Conservation (phyloP, 345 rosid species). For the Aurinia saxatilis region DNA sequence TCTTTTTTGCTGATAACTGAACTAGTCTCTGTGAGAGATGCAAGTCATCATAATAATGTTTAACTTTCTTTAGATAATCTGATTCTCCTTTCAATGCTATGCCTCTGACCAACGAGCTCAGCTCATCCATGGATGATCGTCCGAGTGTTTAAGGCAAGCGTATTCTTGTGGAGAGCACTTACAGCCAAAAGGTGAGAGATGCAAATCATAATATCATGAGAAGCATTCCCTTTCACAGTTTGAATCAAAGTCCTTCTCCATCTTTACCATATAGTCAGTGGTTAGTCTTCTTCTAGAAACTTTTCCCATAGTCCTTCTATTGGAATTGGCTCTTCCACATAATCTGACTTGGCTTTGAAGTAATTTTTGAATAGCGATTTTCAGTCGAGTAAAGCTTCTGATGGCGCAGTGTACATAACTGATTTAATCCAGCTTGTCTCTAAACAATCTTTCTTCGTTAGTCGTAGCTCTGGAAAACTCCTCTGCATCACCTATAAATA, state of each 20-base stretch:
- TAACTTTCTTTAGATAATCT: constrained; percentile 43
- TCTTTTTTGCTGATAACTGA: no score
- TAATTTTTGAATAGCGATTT: constrained; percentile 40
- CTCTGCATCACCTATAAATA: constrained; percentile 32
- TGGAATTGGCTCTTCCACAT: constrained; percentile 39
- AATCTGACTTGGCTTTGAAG: constrained; percentile 75
- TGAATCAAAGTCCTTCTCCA: constrained; percentile 55
- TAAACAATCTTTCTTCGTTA: constrained; percentile 38
- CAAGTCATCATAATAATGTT: no score
- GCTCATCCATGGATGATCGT: constrained; percentile 46
- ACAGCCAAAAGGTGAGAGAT: constrained; percentile 78
- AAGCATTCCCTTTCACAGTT: constrained; percentile 72
- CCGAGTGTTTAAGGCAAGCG: constrained; percentile 75
- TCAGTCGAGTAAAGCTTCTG: constrained; percentile 44
- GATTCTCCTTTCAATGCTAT: constrained; percentile 66
- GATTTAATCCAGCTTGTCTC: constrained; percentile 67
- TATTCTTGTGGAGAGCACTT: constrained; percentile 67
- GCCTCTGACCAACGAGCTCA: constrained; percentile 47
- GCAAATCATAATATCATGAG: constrained; percentile 78
- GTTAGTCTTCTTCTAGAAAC: constrained; percentile 22
- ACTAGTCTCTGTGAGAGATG: no score
- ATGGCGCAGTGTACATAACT: constrained; percentile 37
- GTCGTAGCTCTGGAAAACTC: constrained; percentile 57
- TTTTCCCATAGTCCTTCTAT: constrained; percentile 24
- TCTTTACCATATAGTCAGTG: constrained; percentile 36